A percentile compares a stretch with the other conserved stretches of the same genome.
These are phyloP conservation scores for Leishmania arabica DNA, from an alignment of 208 protist genomes.

Conservation along the genomic window DNA sequence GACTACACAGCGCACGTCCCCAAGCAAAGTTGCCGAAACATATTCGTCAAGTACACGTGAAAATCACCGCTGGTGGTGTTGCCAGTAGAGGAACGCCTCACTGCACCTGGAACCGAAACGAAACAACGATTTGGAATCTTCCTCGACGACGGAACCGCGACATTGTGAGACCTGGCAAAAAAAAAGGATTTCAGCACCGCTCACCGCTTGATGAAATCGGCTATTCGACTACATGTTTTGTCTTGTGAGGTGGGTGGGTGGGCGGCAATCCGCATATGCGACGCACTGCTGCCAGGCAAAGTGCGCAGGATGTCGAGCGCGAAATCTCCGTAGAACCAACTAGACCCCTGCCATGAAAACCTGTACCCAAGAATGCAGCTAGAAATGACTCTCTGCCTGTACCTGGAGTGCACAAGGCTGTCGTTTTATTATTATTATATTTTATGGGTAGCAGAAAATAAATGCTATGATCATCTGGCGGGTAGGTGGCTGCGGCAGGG, in stretches of 20 bases:
- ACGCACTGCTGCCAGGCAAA: background rate
- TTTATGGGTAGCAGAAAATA: background rate
- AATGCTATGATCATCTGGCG: background rate
- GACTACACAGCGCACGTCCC: too few relatives aligned
- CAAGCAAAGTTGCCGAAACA: too few relatives aligned
- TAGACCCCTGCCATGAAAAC: background rate
- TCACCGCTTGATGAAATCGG: background rate
- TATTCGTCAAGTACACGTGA: too few relatives aligned
- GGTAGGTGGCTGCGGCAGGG: background rate
- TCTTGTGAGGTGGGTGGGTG: background rate
- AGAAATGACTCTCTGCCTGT: background rate
- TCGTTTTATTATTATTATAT: too few relatives aligned
- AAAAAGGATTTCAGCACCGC: background rate
- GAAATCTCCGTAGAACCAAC: background rate
- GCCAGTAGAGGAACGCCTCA: background rate
- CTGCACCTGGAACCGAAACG: background rate
- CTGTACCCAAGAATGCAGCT: background rate
- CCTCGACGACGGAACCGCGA: background rate
- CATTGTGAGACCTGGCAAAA: background rate
- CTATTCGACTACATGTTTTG: background rate
- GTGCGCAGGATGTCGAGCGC: background rate
- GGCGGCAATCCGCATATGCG: background rate
- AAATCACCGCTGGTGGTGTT: too few relatives aligned
- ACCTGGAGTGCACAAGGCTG: background rate
- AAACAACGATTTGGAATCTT: background rate